Evolutionary conservation across 306 rosid genomes (phyloP), one percentile per base, ranked within the genome.

Genomic region (Albizia julibrissin): DNA sequence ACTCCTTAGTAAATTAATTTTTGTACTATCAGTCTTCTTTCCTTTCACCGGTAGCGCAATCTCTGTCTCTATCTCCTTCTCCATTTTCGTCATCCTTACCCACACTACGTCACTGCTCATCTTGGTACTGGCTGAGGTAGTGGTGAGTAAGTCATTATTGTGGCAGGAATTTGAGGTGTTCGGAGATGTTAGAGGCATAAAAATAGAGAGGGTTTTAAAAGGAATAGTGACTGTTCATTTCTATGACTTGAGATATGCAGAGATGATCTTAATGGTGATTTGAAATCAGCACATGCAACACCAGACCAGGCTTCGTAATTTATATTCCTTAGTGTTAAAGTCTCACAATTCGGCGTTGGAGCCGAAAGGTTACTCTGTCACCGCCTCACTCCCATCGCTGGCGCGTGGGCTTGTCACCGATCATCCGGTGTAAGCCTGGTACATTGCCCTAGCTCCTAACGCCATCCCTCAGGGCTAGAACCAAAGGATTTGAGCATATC

Each of bases 161-260:
- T 44, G 91, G 75, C 39, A 83, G 67, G 94, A 91, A 72, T 46
- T 91, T 76, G 94, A 88, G 44, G 86, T 22, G 46, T 93, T 93
- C 22, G 97, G 97, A 42, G 91, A 91, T 65, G 89, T 93, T 19
- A 83, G 97, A 82, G 93, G 91, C 61, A 85, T 89, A 9, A 87
- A 88, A 85, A 88, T 91, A 92, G 97, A 88, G 83, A 76, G 90
- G 24, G 10, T 85, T n/a, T 56, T 76, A 16, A 91, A 91, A 4
- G 97, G 96, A 10, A 80, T 82, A 22, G 95, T 86, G 82, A 91
- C 90, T 61, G 92, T 91, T 15, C 94, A 93, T 86, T 91, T 91
- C 79, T 93, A 91, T 50, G 97, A 93, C 79, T 84, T 93, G 31
- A 73, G 97, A 24, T 88, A 90, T 77, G 91, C 96, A 59, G 91